Conservation (phyloP, 192 early-diverging fungal species). For the Pilaira anomala region DNA sequence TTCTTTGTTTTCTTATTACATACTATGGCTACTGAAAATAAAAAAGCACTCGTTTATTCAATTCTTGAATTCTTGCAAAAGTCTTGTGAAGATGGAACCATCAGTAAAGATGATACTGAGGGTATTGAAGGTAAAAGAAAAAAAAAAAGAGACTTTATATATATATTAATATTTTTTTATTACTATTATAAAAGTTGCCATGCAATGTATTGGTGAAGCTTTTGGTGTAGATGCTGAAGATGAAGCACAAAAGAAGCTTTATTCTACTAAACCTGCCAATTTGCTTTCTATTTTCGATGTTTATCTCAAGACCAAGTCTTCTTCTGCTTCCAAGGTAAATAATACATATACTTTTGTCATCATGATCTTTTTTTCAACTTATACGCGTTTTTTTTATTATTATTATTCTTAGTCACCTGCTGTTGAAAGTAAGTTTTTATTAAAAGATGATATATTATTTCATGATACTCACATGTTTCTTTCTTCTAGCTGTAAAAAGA, state of each 20-base stretch:
- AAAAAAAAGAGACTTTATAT: not conserved
- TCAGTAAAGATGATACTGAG: slow-evolving; percentile 75
- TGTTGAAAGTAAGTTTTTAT: slow-evolving; percentile 21
- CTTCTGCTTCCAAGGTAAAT: slow-evolving; percentile 19
- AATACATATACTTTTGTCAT: not conserved
- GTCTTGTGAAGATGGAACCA: slow-evolving; percentile 63
- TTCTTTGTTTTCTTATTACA: not conserved
- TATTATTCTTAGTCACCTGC: slow-evolving; percentile 26
- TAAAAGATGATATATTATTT: slow-evolving; percentile 20
- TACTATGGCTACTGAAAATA: slow-evolving; percentile 51
- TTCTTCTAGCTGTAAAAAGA: slow-evolving; percentile 24
- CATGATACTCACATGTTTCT: slow-evolving; percentile 6
- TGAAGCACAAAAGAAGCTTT: slow-evolving; percentile 55
- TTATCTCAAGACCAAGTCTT: slow-evolving; percentile 73
- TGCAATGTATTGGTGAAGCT: slow-evolving; percentile 93
- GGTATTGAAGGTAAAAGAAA: slow-evolving; percentile 67
- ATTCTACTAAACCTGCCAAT: slow-evolving; percentile 83
- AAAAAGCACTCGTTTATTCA: slow-evolving; percentile 75
- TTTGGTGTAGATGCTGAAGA: slow-evolving; percentile 85
- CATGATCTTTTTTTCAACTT: not conserved
- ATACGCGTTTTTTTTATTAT: not conserved
- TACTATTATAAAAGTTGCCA: slow-evolving; percentile 71
- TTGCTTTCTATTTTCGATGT: slow-evolving; percentile 89
- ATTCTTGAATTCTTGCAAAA: slow-evolving; percentile 79
- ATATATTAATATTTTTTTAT: too few relatives aligned